Conservation (phyloP, 2,329 filamentous ascomycete genomes). For the Colletotrichum musae region DNA sequence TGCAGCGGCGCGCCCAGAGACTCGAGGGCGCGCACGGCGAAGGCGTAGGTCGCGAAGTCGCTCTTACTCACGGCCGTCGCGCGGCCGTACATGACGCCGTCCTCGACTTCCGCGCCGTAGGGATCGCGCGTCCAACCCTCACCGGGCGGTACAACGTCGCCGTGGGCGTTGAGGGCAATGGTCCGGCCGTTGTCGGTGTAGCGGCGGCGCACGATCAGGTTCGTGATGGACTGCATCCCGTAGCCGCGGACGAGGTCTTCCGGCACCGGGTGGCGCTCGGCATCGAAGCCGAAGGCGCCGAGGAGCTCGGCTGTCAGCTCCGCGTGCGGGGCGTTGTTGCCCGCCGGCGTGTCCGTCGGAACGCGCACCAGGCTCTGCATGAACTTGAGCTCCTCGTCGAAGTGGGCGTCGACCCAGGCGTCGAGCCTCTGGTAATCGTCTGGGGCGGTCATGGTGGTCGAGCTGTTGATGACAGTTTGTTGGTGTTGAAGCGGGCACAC, state of each 20-base stretch:
- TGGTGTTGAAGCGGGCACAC: too few relatives aligned
- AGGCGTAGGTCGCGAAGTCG: too few relatives aligned
- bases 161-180: constrained; percentile 35
- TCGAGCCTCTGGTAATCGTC: constrained; percentile 11
- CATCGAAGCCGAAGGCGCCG: constrained; percentile 25
- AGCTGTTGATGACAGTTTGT: too few relatives aligned
- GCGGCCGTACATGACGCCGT: too few relatives aligned
- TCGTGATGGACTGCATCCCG: constrained; percentile 38
- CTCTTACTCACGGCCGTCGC: too few relatives aligned
- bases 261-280: constrained; percentile 35
- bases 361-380: constrained; percentile 27
- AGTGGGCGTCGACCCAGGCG: constrained; percentile 34
- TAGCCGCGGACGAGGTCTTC: constrained; percentile 26
- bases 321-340: constrained; percentile 38
- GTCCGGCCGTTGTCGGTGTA: constrained; percentile 27
- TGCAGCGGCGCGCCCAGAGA: too few relatives aligned
- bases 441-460: too few relatives aligned
- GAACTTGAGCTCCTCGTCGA: constrained; percentile 34
- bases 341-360: constrained; percentile 32
- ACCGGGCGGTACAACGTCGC: constrained; percentile 6
- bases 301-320: constrained; percentile 29
- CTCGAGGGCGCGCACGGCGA: too few relatives aligned
- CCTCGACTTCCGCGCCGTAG: too few relatives aligned
- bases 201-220: constrained; percentile 33
- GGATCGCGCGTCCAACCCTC: too few relatives aligned